A percentile compares a stretch with the other conserved stretches of the same genome.
Conservation (phyloP, 169 alveolate species). For the Plasmodium inui region DNA sequence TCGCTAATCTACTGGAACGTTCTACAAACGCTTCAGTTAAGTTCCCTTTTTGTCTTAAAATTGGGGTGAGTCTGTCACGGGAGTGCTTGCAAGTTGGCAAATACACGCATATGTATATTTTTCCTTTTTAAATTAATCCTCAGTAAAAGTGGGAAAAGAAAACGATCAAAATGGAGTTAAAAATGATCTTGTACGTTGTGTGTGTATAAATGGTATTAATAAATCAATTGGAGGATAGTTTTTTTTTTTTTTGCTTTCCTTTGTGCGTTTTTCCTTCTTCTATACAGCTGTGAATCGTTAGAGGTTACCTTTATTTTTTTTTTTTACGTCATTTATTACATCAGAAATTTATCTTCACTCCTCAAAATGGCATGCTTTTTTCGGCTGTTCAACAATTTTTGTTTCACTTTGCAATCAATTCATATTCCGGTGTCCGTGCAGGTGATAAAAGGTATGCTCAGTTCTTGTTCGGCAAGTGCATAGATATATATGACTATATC, state of each 20-base stretch:
- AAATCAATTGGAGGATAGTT: background rate
- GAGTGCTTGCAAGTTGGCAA: background rate
- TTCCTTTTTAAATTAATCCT: background rate
- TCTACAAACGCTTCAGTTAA: background rate
- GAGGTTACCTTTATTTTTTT: background rate
- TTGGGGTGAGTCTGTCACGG: background rate
- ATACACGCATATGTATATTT: background rate
- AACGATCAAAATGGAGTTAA: background rate
- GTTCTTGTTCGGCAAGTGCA: background rate
- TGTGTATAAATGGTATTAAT: background rate
- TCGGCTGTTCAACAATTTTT: background rate
- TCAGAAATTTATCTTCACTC: background rate
- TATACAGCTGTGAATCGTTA: background rate
- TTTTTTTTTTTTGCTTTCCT: background rate
- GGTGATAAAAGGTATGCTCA: background rate
- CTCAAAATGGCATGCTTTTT: background rate
- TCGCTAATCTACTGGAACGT: background rate
- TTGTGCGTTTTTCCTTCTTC: background rate
- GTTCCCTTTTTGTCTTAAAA: background rate
- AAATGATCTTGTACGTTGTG: background rate
- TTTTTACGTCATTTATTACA: background rate
- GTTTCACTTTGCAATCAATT: background rate
- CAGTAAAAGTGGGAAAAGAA: background rate
- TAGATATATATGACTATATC: background rate
- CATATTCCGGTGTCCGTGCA: background rate